phyloP scores from a whole-genome alignment of 441 rosid species.

The Populus hybrid region DNA sequence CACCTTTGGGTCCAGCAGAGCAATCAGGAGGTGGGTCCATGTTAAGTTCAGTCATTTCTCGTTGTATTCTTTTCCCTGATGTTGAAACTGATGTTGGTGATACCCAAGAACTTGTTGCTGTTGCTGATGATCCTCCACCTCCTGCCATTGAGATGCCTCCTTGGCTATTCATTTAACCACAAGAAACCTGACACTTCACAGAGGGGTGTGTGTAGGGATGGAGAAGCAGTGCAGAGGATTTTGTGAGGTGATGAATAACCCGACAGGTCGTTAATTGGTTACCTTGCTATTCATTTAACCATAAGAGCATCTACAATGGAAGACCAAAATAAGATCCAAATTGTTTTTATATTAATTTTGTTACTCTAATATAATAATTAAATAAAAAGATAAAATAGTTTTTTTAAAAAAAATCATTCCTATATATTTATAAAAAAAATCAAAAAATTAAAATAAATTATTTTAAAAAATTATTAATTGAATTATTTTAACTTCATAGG shows the following conservation, averaged over 20 bases:
- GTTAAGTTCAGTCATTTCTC: slow-evolving; percentile 81
- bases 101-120: slow-evolving; percentile 55
- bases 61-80: slow-evolving; percentile 87
- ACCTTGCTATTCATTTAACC: no score
- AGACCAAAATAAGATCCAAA: no score
- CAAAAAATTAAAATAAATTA: no score
- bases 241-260: not conserved
- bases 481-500: not conserved
- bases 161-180: slow-evolving; percentile 15
- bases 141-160: slow-evolving; percentile 24
- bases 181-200: not conserved
- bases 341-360: no score
- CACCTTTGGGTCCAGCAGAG: slow-evolving; percentile 91
- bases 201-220: not conserved
- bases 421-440: no score
- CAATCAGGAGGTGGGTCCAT: slow-evolving; percentile 74
- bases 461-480: no score
- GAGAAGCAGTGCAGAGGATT: not conserved
- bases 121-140: slow-evolving; percentile 40
- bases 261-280: not conserved
- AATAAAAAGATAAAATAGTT: no score
- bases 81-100: slow-evolving; percentile 78
- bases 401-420: no score
- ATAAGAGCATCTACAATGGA: no score
- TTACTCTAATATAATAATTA: no score